Conservation (phyloP, 2,329 filamentous ascomycete species). For the Claviceps citrina region DNA sequence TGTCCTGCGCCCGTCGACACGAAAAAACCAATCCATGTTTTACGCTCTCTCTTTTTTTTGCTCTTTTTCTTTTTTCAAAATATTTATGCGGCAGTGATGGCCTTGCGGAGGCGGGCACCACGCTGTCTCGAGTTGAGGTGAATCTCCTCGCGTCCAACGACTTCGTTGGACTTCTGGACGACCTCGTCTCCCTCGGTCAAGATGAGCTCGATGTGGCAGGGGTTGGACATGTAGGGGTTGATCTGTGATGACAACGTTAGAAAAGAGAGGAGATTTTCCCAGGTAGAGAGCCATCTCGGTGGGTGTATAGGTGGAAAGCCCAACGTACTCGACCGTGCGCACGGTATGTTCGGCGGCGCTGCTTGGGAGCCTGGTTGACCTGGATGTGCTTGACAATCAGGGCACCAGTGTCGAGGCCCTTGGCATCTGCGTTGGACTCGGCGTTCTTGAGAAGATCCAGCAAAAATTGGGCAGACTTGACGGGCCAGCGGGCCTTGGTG, state of each 20-base stretch:
- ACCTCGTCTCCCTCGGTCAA: slow-evolving; percentile 94
- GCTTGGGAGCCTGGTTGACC: slow-evolving; percentile 99
- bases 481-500: slow-evolving; percentile 93
- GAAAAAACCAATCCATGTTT: slow-evolving; percentile 5
- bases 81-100: slow-evolving; percentile 46
- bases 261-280: slow-evolving; percentile 6
- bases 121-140: slow-evolving; percentile 88
- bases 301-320: not conserved
- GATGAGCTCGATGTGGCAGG: slow-evolving; percentile 99
- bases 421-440: slow-evolving; percentile 91
- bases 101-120: slow-evolving; percentile 50
- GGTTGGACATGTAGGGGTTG: slow-evolving; percentile 99
- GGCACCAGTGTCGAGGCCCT: slow-evolving; percentile 94
- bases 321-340: slow-evolving; percentile 95
- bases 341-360: slow-evolving; percentile 98
- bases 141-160: slow-evolving; percentile 45
- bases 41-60: slow-evolving; percentile 11
- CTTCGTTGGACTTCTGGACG: slow-evolving; percentile 88
- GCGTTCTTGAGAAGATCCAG: slow-evolving; percentile 95
- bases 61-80: slow-evolving; percentile 12
- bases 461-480: slow-evolving; percentile 97
- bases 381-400: slow-evolving; percentile 99
- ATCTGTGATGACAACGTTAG: slow-evolving; percentile 45
- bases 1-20: slow-evolving; percentile 6
- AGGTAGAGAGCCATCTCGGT: not conserved